A percentile compares a stretch with the other conserved stretches of the same genome.
These are phyloP conservation scores for Kandelia obovata DNA, from an alignment of 345 rosid genomes.

Conservation along the genomic window DNA sequence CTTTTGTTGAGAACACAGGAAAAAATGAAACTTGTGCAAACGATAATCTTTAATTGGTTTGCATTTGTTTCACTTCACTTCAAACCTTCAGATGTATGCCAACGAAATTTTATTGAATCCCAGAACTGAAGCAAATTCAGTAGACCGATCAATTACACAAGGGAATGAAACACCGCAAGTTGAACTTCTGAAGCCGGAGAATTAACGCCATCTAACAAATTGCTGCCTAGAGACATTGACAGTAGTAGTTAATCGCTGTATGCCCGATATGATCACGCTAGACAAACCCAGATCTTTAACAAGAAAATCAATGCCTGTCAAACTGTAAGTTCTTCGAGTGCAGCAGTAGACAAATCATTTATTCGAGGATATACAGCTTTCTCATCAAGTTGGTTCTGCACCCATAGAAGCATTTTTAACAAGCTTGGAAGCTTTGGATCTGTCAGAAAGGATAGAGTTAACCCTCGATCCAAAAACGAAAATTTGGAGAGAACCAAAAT, in stretches of 20 bases:
- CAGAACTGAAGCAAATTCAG: not conserved
- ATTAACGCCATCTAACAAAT: constrained; percentile 29
- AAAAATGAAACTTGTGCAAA: not conserved
- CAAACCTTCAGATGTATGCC: not conserved
- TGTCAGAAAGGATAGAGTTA: constrained; percentile 7
- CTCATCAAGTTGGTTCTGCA: constrained; percentile 85
- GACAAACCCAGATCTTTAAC: not conserved
- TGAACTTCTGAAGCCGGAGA: constrained; percentile 20
- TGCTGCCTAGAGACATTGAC: constrained; percentile 16
- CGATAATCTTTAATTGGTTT: not conserved
- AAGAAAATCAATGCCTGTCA: constrained; percentile 27
- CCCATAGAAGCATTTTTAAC: constrained; percentile 92
- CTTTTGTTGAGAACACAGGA: too few relatives aligned
- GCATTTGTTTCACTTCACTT: not conserved
- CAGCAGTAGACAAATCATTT: constrained; percentile 65
- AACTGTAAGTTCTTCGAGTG: constrained; percentile 61
- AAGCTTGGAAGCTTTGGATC: constrained; percentile 95
- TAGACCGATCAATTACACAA: constrained; percentile 13
- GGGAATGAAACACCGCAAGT: constrained; percentile 11
- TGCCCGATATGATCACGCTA: constrained; percentile 9
- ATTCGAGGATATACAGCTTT: constrained; percentile 88
- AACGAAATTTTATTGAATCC: not conserved
- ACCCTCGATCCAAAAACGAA: not conserved
- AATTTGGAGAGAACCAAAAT: not conserved
- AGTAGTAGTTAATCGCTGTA: constrained; percentile 7